A percentile compares a stretch with the other conserved stretches of the same genome.
Evolutionary conservation across 257 asterid species (phyloP).

Genomic region (Fraxinus americana): DNA sequence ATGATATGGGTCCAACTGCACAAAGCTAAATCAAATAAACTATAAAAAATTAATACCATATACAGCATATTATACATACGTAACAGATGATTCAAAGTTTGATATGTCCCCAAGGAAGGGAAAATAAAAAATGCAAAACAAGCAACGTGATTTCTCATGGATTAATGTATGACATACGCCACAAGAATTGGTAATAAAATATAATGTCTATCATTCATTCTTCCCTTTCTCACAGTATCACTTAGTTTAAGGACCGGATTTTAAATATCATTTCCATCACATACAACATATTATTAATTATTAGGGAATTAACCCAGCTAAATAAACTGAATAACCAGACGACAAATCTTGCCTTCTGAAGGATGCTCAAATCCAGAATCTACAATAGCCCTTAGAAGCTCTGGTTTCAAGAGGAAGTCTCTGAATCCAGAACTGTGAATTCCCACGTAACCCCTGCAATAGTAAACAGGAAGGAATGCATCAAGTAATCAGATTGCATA

Average conservation of each 20-base stretch:
- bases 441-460: slow-evolving; percentile 55
- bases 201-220: not conserved
- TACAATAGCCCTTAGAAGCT: slow-evolving; percentile 58
- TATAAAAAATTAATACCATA: not conserved
- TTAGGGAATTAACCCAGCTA: not conserved
- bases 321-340: not conserved
- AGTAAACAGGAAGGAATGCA: not conserved
- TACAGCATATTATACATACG: not conserved
- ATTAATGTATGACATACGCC: too few species aligned
- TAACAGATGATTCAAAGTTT: not conserved
- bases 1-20: not conserved
- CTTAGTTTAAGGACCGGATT: not conserved
- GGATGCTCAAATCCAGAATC: slow-evolving; percentile 67
- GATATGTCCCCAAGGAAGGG: not conserved
- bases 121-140: not conserved
- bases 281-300: not conserved
- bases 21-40: not conserved
- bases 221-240: not conserved
- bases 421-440: slow-evolving; percentile 69
- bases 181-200: not conserved
- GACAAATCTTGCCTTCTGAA: slow-evolving; percentile 51
- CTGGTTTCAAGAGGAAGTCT: slow-evolving; percentile 64
- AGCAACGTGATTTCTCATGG: not conserved
- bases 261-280: not conserved
- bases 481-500: not conserved